Evolutionary conservation across 306 rosid genomes (phyloP), one percentile per base, ranked within the genome.

Genomic region (Acacia acuminata): DNA sequence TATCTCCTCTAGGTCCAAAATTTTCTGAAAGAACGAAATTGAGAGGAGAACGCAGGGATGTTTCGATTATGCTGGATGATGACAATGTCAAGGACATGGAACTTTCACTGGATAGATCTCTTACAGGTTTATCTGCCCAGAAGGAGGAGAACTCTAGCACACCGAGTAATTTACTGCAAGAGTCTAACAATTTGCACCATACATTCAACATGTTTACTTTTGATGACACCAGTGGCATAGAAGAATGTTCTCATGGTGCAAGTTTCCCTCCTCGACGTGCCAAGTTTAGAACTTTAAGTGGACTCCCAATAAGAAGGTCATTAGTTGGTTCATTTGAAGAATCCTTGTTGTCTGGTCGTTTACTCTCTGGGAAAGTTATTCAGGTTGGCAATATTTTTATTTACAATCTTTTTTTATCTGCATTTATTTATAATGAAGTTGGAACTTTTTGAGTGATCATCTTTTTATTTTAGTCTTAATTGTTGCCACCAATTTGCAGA

Each of bases 321-420:
- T 84, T 94, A 77, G 88, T 94, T 70, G 98, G 98, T 77, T 94
- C 98, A 30, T 92, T 92, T 56, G 97, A 94, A 92, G 98, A 94
- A 85, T 94, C 97, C 22, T 77, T 94, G 48, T 85, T 94, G 82
- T 90, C 94, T 45, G 98, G 98, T 38, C 87, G 97, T 56, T 87
- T 92, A 79, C 83, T 81, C 17, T 89, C 85, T 22, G 87, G 79
- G 75, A 91, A 88, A 91, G 79, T 84, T 87, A 79, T 86, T 78
- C 89, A 90, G 94, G 96, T 94, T 85, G 79, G 87, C 16, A 66
- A 44, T 53, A 73, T 74, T 73, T 71, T 47, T 73, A 45, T 84
- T 65, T 27, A 78, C 22, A 4, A 14, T 71, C 11, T 34, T 48
- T 77, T 51, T 38, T 27, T 79, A 11, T 58, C 36, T 83, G 60